Evolutionary conservation across 106 monocot genomes (phyloP), one percentile per base, ranked within the genome.

Genomic region (Dioscorea zingiberensis): DNA sequence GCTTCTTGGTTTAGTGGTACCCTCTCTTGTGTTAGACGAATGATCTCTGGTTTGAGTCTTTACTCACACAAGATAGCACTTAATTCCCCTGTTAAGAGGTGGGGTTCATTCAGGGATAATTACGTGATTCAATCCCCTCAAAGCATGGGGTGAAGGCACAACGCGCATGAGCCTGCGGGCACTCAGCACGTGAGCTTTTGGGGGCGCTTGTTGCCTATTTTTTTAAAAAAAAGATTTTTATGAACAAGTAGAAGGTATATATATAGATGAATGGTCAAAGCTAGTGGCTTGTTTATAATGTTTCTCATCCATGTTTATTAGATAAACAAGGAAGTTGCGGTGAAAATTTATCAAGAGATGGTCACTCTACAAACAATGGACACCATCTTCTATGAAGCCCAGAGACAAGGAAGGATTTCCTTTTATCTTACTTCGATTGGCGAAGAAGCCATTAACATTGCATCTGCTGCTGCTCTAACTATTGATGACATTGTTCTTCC

Each of bases 401-500:
- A 97, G 75, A 83, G 97, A 45, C 97, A 97, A 76, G 97, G 97
- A 71, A 92, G 92, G 72, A 97, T 97, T 59, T 97, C 97, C 38
- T 97, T 97, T 48, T 97, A 86, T 69, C 68, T 92, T 10, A 97
- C 92, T 21, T 16, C n/a, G n/a, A 62, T 59, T 24, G 97, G 97
- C n/a, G 97, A 97, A 76, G 97, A 97, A 81, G 97, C 92, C 38
- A 92, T 98, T 63, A 98, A 98, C 68, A 81, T 98, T 58, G 97
- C 97, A 32, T 98, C 97, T 13, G 87, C 97, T 27, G 97, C 97
- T 60, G 97, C 92, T 58, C 83, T 98, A 13, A 86, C 77, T 22
- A 66, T 69, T 15, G 92, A 98, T 56, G 97, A 98, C 62, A 22
- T 98, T 32, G 67, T 98, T 51, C 83, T 98, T 59, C 97, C 97